Evolutionary conservation across 345 rosid genomes (phyloP).

Genomic region (Populus davidiana): DNA sequence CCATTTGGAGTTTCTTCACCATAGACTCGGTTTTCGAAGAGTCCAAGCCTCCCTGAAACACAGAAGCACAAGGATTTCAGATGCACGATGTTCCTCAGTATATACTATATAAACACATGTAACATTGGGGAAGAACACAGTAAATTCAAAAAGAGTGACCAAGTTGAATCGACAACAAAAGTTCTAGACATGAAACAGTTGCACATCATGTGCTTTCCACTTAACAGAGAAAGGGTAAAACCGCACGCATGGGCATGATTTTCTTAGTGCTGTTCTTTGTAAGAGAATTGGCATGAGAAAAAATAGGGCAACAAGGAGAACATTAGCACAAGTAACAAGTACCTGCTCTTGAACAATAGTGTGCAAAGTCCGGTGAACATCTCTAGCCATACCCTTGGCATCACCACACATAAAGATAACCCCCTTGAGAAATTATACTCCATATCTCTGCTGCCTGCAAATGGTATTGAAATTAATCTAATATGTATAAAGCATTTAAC

Average conservation of each 20-base stretch:
- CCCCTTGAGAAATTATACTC: constrained; percentile 23
- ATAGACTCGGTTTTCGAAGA: constrained; percentile 27
- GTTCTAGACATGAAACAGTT: neutral
- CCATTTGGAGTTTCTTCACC: constrained; percentile 35
- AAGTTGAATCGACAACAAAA: no score
- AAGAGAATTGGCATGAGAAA: neutral
- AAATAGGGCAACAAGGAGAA: neutral
- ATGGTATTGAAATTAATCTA: neutral
- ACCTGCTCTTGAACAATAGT: constrained; percentile 36
- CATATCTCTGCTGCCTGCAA: constrained; percentile 30
- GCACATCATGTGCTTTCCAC: neutral
- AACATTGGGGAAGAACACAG: neutral
- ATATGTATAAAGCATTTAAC: neutral
- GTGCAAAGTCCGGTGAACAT: constrained; percentile 34
- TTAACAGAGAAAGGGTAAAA: neutral
- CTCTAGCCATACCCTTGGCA: constrained; percentile 37
- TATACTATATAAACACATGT: no score
- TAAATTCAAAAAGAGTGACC: neutral
- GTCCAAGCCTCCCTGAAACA: constrained; percentile 26
- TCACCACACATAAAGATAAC: constrained; percentile 37
- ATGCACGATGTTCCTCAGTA: neutral
- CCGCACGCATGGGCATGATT: neutral
- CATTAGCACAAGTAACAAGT: neutral
- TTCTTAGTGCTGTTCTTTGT: neutral
- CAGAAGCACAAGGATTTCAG: neutral